These are phyloP conservation scores for Apiotrichum gracile DNA, from an alignment of 1,284 basidiomycete species.

Conservation along the genomic window DNA sequence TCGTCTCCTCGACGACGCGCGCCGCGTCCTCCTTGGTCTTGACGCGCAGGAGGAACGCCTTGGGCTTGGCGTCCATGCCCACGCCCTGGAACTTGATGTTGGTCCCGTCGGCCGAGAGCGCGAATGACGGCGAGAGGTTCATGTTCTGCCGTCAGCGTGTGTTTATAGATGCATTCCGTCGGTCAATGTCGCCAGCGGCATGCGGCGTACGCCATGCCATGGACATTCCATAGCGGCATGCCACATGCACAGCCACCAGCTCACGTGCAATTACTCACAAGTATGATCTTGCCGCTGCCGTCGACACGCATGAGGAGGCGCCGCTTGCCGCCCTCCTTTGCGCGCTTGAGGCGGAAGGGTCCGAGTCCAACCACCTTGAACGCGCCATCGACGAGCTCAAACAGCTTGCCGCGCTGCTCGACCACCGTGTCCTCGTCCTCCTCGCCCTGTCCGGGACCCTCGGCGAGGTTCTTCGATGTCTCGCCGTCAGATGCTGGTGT, in stretches of 20 bases:
- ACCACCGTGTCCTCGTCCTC: constrained; percentile 69
- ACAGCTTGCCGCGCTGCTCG: constrained; percentile 60
- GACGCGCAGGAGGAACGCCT: constrained; percentile 60
- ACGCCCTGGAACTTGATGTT: constrained; percentile 34
- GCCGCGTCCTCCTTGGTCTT: constrained; percentile 59
- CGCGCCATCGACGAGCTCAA: constrained; percentile 52
- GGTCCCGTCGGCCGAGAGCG: constrained; percentile 23
- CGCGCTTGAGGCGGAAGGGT: constrained; percentile 37
- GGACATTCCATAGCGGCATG: too few species aligned
- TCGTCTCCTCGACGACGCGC: constrained; percentile 57
- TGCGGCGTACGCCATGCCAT: too few species aligned
- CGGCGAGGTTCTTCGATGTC: constrained; percentile 32
- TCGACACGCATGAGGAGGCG: constrained; percentile 42
- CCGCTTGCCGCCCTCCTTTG: constrained; percentile 30
- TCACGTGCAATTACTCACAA: too few species aligned
- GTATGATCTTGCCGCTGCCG: constrained; percentile 34
- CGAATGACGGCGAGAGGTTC: constrained; percentile 22
- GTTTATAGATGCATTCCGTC: neutral
- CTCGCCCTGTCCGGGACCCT: constrained; percentile 51
- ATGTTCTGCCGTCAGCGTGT: constrained; percentile 32
- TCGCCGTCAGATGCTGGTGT: constrained; percentile 20
- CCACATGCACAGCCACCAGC: too few species aligned
- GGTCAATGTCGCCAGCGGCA: too few species aligned
- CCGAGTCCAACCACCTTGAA: constrained; percentile 40
- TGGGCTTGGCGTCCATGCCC: constrained; percentile 49